phyloP scores from a whole-genome alignment of 305 asterid species.

The Rubia peregrina region DNA sequence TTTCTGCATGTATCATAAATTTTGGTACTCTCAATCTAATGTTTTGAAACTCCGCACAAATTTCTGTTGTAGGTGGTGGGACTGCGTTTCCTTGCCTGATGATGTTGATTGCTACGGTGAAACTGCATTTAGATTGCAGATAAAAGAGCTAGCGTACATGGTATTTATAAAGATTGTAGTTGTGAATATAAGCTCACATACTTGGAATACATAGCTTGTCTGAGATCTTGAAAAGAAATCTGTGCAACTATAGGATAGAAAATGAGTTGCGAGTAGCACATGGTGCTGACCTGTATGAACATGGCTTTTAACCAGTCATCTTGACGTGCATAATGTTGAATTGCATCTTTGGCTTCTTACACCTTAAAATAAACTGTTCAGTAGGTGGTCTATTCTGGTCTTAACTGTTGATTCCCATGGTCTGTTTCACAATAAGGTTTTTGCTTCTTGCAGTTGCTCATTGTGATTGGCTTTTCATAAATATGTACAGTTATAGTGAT shows the following conservation, averaged over 20 bases:
- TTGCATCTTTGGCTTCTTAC: not conserved
- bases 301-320: not conserved
- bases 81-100: conserved; percentile 75
- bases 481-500: not conserved
- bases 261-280: not conserved
- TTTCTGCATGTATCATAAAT: not conserved
- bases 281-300: not conserved
- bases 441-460: not conserved
- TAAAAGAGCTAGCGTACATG: conserved; percentile 77
- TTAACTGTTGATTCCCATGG: not conserved
- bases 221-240: not conserved
- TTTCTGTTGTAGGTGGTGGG: conserved; percentile 82
- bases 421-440: not conserved
- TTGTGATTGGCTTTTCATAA: not conserved
- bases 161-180: conserved; percentile 22
- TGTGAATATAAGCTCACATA: not conserved
- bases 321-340: not conserved
- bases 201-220: not conserved
- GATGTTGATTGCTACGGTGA: conserved; percentile 67
- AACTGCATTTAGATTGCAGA: conserved; percentile 58
- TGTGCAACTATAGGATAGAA: not conserved
- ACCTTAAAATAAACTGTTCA: not conserved
- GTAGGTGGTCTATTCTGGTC: not conserved
- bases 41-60: conserved; percentile 6
- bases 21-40: not conserved